phyloP scores from a whole-genome alignment of 2,329 filamentous ascomycete species.

The Venturia nashicola region DNA sequence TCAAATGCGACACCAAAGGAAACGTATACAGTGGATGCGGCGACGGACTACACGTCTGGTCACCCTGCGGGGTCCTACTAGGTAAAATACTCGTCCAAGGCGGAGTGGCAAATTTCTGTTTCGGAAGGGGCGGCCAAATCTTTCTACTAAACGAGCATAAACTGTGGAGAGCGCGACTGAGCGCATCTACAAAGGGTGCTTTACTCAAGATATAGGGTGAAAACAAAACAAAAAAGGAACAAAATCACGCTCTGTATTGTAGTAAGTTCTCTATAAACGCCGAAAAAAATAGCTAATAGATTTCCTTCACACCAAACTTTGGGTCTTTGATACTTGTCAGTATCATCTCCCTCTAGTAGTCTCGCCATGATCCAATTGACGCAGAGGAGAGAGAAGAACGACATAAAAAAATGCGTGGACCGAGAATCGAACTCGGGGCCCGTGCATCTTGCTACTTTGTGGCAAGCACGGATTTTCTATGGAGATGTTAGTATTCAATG shows the following conservation, averaged over 20 bases:
- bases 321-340: too few relatives aligned
- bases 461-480: not conserved
- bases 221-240: not conserved
- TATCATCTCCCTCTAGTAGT: too few relatives aligned
- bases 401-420: not conserved
- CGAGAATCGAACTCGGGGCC: not conserved
- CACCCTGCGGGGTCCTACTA: slow-evolving; percentile 29
- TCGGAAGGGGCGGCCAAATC: slow-evolving; percentile 32
- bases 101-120: slow-evolving; percentile 36
- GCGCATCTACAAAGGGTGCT: slow-evolving; percentile 11
- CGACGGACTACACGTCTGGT: slow-evolving; percentile 41
- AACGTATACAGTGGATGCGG: slow-evolving; percentile 41
- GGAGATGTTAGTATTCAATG: not conserved
- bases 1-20: slow-evolving; percentile 27
- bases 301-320: too few relatives aligned
- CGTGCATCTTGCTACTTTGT: not conserved
- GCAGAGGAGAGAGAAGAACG: not conserved
- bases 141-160: slow-evolving; percentile 33
- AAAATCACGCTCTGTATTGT: too few relatives aligned
- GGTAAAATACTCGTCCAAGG: slow-evolving; percentile 23
- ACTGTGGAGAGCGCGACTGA: slow-evolving; percentile 15
- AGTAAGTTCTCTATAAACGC: too few relatives aligned
- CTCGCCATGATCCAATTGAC: too few relatives aligned
- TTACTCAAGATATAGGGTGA: slow-evolving; percentile 7
- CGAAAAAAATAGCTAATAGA: too few relatives aligned